Evolutionary conservation across 192 early-diverging fungal genomes (phyloP).

Genomic region (Umbelopsis isabellina): DNA sequence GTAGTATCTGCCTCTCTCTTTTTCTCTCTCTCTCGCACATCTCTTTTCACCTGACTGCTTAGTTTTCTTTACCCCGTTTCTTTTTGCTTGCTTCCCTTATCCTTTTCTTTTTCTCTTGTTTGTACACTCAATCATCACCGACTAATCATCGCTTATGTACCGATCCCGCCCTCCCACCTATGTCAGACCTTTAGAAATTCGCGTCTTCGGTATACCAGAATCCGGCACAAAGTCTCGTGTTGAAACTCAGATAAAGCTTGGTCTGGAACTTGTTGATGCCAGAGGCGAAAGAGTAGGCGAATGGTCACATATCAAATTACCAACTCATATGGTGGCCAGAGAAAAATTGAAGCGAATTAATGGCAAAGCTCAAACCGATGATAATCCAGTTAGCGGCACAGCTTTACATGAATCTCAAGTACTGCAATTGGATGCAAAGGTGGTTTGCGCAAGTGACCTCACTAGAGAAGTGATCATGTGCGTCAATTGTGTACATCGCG

Average conservation of each 20-base stretch:
- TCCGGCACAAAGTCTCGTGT: conserved; percentile 70
- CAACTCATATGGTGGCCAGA: conserved; percentile 71
- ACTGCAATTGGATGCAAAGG: conserved; percentile 66
- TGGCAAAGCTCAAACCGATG: conserved; percentile 44
- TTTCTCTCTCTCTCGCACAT: no score
- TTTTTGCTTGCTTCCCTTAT: neutral
- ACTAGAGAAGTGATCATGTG: conserved; percentile 72
- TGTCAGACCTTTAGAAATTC: conserved; percentile 32
- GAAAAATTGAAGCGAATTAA: conserved; percentile 62
- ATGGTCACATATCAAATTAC: conserved; percentile 77
- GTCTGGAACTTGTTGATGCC: conserved; percentile 65
- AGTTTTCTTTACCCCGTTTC: neutral
- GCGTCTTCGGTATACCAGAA: conserved; percentile 39
- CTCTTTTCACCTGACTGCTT: neutral
- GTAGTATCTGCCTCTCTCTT: no score
- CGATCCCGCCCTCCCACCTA: conserved; percentile 21
- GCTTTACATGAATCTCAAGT: conserved; percentile 48
- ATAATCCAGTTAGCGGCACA: conserved; percentile 46
- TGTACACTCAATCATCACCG: neutral
- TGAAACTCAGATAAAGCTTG: conserved; percentile 85
- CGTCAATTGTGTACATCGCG: conserved; percentile 70
- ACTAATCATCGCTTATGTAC: conserved; percentile 5
- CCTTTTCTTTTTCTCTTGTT: conserved; percentile 6
- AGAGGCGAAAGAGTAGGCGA: conserved; percentile 61
- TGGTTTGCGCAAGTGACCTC: conserved; percentile 78